These are phyloP conservation scores for Neofusicoccum sp. DNA, from an alignment of 2,329 filamentous ascomycete species.

Conservation along the genomic window DNA sequence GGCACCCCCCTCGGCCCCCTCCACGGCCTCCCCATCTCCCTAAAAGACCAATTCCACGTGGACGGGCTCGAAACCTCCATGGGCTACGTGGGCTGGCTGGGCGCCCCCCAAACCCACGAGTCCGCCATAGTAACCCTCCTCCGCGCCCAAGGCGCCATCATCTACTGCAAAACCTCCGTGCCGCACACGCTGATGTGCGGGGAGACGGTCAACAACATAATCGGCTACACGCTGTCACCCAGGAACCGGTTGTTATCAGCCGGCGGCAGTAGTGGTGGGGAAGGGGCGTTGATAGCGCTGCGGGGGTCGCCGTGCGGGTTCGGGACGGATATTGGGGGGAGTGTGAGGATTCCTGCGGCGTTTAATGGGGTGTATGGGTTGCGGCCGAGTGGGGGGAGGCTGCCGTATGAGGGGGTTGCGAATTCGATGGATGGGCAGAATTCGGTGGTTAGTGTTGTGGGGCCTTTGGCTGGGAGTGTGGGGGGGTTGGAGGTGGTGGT, in stretches of 20 bases:
- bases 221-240: conserved; percentile 58
- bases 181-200: conserved; percentile 58
- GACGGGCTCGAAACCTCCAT: conserved; percentile 49
- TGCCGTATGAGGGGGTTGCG: conserved; percentile 48
- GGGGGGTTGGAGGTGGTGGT: conserved; percentile 56
- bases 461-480: conserved; percentile 59
- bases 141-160: conserved; percentile 52
- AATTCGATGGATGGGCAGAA: conserved; percentile 66
- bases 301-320: conserved; percentile 56
- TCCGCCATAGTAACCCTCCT: conserved; percentile 59
- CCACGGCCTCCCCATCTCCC: conserved; percentile 48
- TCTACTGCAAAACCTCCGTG: conserved; percentile 57
- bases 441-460: conserved; percentile 61
- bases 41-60: conserved; percentile 53
- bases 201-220: conserved; percentile 62
- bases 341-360: conserved; percentile 58
- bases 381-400: conserved; percentile 53
- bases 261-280: conserved; percentile 60
- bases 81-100: conserved; percentile 67
- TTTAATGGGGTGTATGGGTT: conserved; percentile 60
- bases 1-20: conserved; percentile 44
- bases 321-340: conserved; percentile 59
- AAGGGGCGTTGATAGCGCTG: conserved; percentile 56
- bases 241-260: conserved; percentile 53
- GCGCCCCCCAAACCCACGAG: conserved; percentile 58